A percentile compares a stretch with the other conserved stretches of the same genome.
Conservation (phyloP, 164 flowering plant genomes). For the Magnolia changhungtana region DNA sequence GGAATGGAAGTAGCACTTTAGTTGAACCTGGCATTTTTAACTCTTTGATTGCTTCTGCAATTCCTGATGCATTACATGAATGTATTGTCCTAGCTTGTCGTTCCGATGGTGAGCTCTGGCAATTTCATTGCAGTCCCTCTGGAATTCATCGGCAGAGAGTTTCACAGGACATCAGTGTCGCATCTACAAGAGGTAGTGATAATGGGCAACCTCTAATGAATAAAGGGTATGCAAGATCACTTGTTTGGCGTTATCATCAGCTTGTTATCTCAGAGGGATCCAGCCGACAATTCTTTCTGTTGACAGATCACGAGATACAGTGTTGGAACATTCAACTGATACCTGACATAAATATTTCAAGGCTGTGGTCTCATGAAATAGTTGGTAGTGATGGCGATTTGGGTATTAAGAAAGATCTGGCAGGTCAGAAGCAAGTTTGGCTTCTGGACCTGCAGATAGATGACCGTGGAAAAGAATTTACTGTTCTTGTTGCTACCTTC, state of each 20-base stretch:
- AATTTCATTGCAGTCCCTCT: constrained; percentile 52
- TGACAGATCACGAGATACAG: constrained; percentile 77
- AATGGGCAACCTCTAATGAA: constrained; percentile 27
- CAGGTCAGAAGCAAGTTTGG: constrained; percentile 87
- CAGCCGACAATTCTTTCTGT: constrained; percentile 52
- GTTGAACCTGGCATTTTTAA: constrained; percentile 34
- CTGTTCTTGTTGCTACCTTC: constrained; percentile 77
- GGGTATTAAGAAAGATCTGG: constrained; percentile 84
- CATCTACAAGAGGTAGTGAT: constrained; percentile 28
- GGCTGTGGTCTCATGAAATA: constrained; percentile 84
- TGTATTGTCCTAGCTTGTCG: constrained; percentile 68
- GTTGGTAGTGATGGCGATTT: constrained; percentile 72
- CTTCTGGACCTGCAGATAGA: constrained; percentile 89
- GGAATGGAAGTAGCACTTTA: constrained; percentile 25
- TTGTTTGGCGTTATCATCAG: constrained; percentile 51
- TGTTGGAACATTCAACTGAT: constrained; percentile 49
- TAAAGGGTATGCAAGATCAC: constrained; percentile 75
- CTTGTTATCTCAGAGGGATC: constrained; percentile 22
- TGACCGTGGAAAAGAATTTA: constrained; percentile 63
- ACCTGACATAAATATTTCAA: constrained; percentile 42
- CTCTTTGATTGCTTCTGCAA: constrained; percentile 67
- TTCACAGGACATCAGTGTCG: constrained; percentile 20
- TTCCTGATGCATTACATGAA: constrained; percentile 27
- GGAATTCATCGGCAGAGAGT: constrained; percentile 39
- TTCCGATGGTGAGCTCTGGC: constrained; percentile 79